phyloP scores from a whole-genome alignment of 306 rosid species.

The Cicer yamashitae region DNA sequence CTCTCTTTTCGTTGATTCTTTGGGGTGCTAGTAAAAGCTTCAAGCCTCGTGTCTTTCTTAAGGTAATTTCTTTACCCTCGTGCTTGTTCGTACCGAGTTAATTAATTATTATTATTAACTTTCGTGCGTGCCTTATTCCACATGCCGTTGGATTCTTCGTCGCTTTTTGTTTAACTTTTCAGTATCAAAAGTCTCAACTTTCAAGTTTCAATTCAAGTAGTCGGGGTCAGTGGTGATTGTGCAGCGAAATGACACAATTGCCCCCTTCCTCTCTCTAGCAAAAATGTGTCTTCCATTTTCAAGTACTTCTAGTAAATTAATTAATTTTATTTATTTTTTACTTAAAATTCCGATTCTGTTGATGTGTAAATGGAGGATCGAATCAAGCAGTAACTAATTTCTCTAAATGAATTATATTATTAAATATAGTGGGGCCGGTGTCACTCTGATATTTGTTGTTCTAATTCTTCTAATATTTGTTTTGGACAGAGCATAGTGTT shows the following conservation, averaged over 20 bases:
- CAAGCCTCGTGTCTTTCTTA: slow-evolving; percentile 57
- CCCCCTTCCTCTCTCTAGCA: not conserved
- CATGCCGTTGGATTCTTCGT: not conserved
- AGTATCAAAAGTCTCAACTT: slow-evolving; percentile 9
- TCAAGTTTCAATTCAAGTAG: slow-evolving; percentile 1
- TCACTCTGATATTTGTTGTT: not conserved
- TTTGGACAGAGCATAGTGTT: slow-evolving; percentile 67
- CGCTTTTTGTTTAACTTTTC: slow-evolving; percentile 15
- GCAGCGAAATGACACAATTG: not conserved
- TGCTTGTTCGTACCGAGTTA: not conserved
- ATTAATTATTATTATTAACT: not conserved
- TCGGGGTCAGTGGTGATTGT: not conserved
- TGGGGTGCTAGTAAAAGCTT: slow-evolving; percentile 93
- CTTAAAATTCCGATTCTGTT: not conserved
- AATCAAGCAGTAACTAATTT: not conserved
- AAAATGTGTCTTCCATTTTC: too few relatives aligned
- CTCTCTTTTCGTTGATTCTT: slow-evolving; percentile 69
- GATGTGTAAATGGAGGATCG: not conserved
- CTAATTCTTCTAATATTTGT: not conserved
- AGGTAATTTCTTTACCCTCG: slow-evolving; percentile 51
- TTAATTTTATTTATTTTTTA: not conserved
- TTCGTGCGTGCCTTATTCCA: slow-evolving; percentile 4
- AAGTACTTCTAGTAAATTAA: too few relatives aligned
- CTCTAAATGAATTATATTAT: not conserved
- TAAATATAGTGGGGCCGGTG: slow-evolving; percentile 5